Base-by-base conservation (phyloP, 2,329 filamentous ascomycete species). In the Leptographium flavum region DNA sequence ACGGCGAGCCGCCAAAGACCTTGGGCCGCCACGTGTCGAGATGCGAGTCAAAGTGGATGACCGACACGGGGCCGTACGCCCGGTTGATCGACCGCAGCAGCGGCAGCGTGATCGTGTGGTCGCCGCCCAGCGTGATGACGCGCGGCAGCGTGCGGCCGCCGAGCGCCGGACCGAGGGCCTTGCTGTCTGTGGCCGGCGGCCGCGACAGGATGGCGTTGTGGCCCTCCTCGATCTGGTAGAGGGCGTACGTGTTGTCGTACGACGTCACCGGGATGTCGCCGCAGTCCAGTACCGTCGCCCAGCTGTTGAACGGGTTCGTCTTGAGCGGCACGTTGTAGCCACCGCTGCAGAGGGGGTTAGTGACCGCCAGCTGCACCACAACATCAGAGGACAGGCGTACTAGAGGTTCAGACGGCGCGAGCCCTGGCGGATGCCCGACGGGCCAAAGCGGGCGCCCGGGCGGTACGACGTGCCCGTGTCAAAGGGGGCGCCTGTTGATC, bases 381-480 rank as follows among this genome's bases (percentile, higher is more conserved):
- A n/a, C 9, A 10, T 11, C 19, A 38, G 27, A 32, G 10, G 6
- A 15, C 25, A 17, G 27, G 60, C 79, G 56, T 79, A 88, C 83
- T 92, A 92, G 47, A 92, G 79, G 65, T 90, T 92, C 53, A 92
- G 74, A 53, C 85, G 76, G 57, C 85, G 79, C 58, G 84, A 90
- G 64, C 85, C 86, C 70, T 92, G 86, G 59, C 86, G 76, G 55
- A 92, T 90, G 40, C 85, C 85, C 28, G 80, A 85, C 10, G 87
- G 86, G 0, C 86, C 86, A 54, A 93, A 93, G 31, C 86, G 76
- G 48, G 86, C 86, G 52, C 86, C 85, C 3, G 85, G 86, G 43
- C 85, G 70, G 63, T 93, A 93, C 0, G 83, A 88, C 23, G 84
- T 92, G 43, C 84, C 84, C 1, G 86, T 90, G 59, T 93, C 86